Conservation (phyloP, 768 basidiomycete genomes). For the Phylloporus sp. region DNA sequence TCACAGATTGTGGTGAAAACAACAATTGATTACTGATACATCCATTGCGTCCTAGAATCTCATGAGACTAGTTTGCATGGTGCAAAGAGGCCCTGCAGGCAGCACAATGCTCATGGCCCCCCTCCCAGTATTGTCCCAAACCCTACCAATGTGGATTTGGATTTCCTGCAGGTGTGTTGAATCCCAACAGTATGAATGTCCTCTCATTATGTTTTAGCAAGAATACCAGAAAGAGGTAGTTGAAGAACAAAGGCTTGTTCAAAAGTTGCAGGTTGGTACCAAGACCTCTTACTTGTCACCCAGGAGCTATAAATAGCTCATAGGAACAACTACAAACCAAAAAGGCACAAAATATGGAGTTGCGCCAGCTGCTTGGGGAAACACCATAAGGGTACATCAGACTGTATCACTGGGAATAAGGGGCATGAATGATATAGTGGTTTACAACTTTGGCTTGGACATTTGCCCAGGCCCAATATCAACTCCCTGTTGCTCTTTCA, state of each 20-base stretch:
- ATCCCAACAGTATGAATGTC: too few species aligned
- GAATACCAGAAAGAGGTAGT: slow-evolving; percentile 10
- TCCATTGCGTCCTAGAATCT: background rate
- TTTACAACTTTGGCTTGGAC: slow-evolving; percentile 13
- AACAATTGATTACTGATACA: background rate
- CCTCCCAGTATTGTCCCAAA: background rate
- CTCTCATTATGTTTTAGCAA: background rate
- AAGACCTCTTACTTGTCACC: background rate
- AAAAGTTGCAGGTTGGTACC: slow-evolving; percentile 6
- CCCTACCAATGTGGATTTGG: too few species aligned
- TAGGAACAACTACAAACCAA: slow-evolving; percentile 10
- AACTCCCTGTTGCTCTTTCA: slow-evolving; percentile 18
- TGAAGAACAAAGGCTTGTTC: slow-evolving; percentile 14
- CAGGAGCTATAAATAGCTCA: background rate
- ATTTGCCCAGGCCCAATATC: background rate
- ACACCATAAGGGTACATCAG: too few species aligned
- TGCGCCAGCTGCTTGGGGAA: slow-evolving; percentile 15
- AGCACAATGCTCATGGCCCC: background rate
- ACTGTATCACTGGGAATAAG: background rate
- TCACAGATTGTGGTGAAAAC: background rate
- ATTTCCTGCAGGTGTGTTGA: slow-evolving; percentile 1
- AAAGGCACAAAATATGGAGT: slow-evolving; percentile 3
- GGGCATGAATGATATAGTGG: background rate
- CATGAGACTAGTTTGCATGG: background rate
- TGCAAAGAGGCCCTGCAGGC: background rate